phyloP scores from a whole-genome alignment of 495 filamentous ascomycete genomes.

The Clohesyomyces aquaticus region DNA sequence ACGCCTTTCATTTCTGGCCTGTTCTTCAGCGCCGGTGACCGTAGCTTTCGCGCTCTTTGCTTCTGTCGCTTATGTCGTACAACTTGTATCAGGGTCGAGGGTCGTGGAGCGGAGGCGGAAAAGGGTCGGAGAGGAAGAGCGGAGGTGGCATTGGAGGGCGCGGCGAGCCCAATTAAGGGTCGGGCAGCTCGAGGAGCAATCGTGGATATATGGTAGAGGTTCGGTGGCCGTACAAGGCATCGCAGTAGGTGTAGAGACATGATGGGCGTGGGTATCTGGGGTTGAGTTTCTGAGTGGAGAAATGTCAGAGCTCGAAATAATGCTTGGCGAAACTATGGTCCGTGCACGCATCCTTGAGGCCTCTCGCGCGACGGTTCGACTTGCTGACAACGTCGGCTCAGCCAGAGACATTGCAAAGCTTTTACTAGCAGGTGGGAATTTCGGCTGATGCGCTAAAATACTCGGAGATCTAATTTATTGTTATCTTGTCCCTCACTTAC shows the following conservation, averaged over 20 bases:
- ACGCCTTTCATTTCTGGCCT: conserved; percentile 90
- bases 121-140: conserved; percentile 35
- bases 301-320: conserved; percentile 11
- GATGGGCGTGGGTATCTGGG: conserved; percentile 3
- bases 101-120: conserved; percentile 32
- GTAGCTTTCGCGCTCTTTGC: conserved; percentile 76
- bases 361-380: neutral
- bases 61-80: conserved; percentile 71
- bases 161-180: conserved; percentile 19
- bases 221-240: conserved; percentile 30
- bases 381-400: too few species aligned
- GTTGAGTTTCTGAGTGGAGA: neutral
- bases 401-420: too few species aligned
- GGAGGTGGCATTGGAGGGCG: conserved; percentile 6
- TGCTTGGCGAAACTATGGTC: conserved; percentile 22
- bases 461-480: too few species aligned
- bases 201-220: conserved; percentile 4
- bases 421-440: conserved; percentile 1
- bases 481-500: conserved; percentile 2
- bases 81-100: conserved; percentile 52
- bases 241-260: conserved; percentile 39
- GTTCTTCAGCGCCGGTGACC: conserved; percentile 79
- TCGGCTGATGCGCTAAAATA: neutral
- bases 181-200: neutral
- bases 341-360: conserved; percentile 23